Evolutionary conservation across 495 filamentous ascomycete genomes (phyloP).

Genomic region (Penicilliopsis zonata): DNA sequence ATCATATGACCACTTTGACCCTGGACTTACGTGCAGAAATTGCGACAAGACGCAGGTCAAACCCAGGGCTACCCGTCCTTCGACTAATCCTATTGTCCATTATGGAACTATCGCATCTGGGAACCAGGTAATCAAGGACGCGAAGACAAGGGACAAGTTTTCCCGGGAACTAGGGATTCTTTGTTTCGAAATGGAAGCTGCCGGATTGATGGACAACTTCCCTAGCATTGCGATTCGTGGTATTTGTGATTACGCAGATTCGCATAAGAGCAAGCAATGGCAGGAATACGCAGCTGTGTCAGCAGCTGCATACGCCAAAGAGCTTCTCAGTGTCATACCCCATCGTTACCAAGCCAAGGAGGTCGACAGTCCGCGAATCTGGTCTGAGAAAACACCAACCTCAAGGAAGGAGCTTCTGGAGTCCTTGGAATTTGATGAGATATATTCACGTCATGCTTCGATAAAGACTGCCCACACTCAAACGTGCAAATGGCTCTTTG

Average conservation of each 20-base stretch:
- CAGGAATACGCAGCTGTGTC: constrained; percentile 17
- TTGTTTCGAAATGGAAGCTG: no score
- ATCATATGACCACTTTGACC: constrained; percentile 7
- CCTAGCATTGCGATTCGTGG: constrained; percentile 23
- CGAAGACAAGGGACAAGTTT: constrained; percentile 2
- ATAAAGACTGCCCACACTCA: constrained; percentile 15
- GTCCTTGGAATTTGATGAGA: constrained; percentile 11
- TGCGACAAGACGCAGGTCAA: constrained; percentile 8
- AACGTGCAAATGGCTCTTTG: constrained; percentile 24
- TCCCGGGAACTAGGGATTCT: constrained; percentile 6
- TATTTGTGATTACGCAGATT: constrained; percentile 23
- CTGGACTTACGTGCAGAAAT: constrained; percentile 4
- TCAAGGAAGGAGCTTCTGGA: constrained; percentile 2
- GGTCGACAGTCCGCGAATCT: not conserved
- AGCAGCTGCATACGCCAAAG: constrained; percentile 1
- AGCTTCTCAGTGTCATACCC: not conserved
- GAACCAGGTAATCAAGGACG: constrained; percentile 13
- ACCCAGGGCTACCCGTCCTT: no score
- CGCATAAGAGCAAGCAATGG: constrained; percentile 25
- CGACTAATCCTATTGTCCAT: constrained; percentile 7
- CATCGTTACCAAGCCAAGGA: not conserved
- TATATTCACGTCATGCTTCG: constrained; percentile 10
- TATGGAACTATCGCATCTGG: constrained; percentile 18
- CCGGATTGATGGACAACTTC: constrained; percentile 7
- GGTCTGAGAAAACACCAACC: constrained; percentile 1